These are phyloP conservation scores for Rhamnella rubrinervis DNA, from an alignment of 331 rosid genomes.

Conservation along the genomic window DNA sequence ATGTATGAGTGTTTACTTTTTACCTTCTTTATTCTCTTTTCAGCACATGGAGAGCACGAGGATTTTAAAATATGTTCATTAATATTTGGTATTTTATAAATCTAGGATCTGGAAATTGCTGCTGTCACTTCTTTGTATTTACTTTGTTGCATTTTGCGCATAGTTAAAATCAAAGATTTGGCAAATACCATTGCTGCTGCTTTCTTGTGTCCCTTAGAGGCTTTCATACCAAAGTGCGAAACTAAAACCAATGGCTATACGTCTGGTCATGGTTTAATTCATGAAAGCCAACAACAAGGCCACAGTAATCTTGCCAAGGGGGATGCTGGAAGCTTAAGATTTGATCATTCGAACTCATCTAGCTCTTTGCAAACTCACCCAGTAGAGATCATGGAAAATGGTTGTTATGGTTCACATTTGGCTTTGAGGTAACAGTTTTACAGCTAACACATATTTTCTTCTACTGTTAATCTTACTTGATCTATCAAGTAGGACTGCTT, in stretches of 20 bases:
- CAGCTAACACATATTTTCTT: neutral
- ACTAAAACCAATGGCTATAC: slow-evolving; percentile 34
- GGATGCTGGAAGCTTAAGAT: slow-evolving; percentile 17
- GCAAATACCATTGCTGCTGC: slow-evolving; percentile 82
- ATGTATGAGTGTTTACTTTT: slow-evolving; percentile 46
- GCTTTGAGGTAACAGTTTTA: slow-evolving; percentile 43
- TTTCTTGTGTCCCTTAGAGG: slow-evolving; percentile 60
- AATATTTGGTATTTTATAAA: slow-evolving; percentile 36
- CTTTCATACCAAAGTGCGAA: slow-evolving; percentile 36
- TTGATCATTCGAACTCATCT: slow-evolving; percentile 23
- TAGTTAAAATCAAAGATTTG: slow-evolving; percentile 82
- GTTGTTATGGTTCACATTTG: slow-evolving; percentile 24
- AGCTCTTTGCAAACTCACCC: slow-evolving; percentile 18
- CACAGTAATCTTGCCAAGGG: slow-evolving; percentile 17
- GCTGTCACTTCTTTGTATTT: slow-evolving; percentile 72
- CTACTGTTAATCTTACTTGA: neutral
- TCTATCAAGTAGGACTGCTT: neutral
- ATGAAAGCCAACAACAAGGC: slow-evolving; percentile 29
- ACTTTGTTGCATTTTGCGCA: slow-evolving; percentile 78
- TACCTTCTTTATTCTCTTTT: slow-evolving; percentile 11
- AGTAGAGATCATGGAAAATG: slow-evolving; percentile 21
- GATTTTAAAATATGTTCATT: slow-evolving; percentile 14
- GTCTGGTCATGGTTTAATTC: slow-evolving; percentile 19
- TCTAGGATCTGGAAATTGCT: slow-evolving; percentile 61
- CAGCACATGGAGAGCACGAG: neutral